Percentiles rank a stretch among this genome's conserved stretches.
phyloP scores from a whole-genome alignment of 2,329 filamentous ascomycete genomes.

The Fusarium sp. region DNA sequence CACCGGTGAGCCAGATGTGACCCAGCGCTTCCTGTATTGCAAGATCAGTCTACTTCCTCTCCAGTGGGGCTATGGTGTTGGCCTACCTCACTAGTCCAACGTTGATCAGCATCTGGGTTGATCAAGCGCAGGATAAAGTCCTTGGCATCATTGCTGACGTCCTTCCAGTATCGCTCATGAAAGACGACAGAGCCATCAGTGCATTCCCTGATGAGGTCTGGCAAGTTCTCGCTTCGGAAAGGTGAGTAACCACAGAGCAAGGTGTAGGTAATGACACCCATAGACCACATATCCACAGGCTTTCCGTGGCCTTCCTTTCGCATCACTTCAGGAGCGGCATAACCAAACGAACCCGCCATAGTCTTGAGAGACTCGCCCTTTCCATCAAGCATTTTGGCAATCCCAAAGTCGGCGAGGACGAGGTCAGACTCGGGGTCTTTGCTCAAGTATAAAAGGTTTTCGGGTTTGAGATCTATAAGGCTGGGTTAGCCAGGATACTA shows the following conservation, averaged over 20 bases:
- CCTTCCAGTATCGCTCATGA: conserved; percentile 98
- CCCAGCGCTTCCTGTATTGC: conserved; percentile 72
- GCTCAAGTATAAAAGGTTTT: conserved; percentile 95
- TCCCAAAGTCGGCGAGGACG: conserved; percentile 96
- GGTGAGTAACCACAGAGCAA: conserved; percentile 97
- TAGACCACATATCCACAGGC: conserved; percentile 98
- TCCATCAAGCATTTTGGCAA: conserved; percentile 95
- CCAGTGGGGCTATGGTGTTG: conserved; percentile 2
- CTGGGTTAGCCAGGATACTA: conserved; percentile 11
- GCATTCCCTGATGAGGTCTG: conserved; percentile 95
- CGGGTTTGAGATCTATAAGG: conserved; percentile 86
- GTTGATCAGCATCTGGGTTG: conserved; percentile 77
- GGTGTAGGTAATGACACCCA: conserved; percentile 98
- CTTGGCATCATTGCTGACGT: conserved; percentile 94
- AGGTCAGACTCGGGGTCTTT: conserved; percentile 80
- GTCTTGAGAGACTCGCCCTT: conserved; percentile 93
- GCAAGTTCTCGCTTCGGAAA: conserved; percentile 92
- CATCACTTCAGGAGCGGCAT: conserved; percentile 98
- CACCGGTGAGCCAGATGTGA: conserved; percentile 89
- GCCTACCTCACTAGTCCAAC: conserved; percentile 78
- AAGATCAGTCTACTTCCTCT: conserved; percentile 30
- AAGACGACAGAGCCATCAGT: conserved; percentile 85
- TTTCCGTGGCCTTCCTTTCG: conserved; percentile 97
- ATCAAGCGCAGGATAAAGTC: conserved; percentile 88
- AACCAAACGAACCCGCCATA: conserved; percentile 98